Evolutionary conservation across 768 basidiomycete genomes (phyloP).

Genomic region (Arthromyces matolae): DNA sequence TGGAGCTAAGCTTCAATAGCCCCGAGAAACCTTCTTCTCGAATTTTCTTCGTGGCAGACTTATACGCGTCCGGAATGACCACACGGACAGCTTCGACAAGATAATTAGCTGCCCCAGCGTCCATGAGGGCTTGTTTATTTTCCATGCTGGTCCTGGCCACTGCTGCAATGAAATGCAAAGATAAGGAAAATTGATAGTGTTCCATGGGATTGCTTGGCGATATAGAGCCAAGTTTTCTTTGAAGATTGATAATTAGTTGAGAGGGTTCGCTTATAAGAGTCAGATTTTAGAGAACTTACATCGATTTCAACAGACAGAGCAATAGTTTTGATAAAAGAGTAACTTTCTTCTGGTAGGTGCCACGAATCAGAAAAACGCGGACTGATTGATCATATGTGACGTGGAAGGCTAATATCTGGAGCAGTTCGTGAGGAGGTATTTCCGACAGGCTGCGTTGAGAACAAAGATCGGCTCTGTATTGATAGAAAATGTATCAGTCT

Average conservation of each 20-base stretch:
- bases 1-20: constrained; percentile 1
- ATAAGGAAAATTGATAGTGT: constrained; percentile 13
- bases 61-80: constrained; percentile 4
- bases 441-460: constrained; percentile 11
- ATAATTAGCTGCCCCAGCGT: constrained; percentile 9
- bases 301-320: neutral
- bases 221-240: neutral
- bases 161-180: constrained; percentile 8
- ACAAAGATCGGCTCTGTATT: constrained; percentile 8
- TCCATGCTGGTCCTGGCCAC: constrained; percentile 2
- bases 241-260: neutral
- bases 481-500: neutral
- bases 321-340: constrained; percentile 8
- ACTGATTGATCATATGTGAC: constrained; percentile 15
- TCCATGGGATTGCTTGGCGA: neutral
- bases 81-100: constrained; percentile 8
- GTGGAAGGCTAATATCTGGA: constrained; percentile 8
- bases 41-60: constrained; percentile 1
- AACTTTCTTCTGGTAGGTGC: constrained; percentile 7
- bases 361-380: constrained; percentile 12
- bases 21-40: constrained; percentile 8
- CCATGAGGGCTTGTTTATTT: constrained; percentile 8
- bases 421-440: constrained; percentile 5
- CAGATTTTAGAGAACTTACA: constrained; percentile 1
- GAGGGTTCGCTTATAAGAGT: no score